Conservation (phyloP, 192 early-diverging fungal genomes). For the Coemansia sp. region DNA sequence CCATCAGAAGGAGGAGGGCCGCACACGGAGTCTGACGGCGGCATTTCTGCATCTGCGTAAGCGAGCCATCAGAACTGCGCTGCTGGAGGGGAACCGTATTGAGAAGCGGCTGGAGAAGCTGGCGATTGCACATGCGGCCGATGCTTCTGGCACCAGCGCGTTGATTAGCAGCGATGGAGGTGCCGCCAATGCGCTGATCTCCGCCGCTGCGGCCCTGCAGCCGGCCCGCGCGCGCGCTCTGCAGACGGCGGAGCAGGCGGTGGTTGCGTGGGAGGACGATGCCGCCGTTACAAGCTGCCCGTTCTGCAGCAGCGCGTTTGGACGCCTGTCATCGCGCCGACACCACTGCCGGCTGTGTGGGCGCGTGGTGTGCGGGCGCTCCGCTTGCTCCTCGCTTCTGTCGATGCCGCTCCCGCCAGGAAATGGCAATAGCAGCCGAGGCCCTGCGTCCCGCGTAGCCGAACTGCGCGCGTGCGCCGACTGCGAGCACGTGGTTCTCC, state of each 20-base stretch:
- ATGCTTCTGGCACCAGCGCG: not conserved
- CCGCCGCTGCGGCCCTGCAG: not conserved
- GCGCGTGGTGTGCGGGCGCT: constrained; percentile 60
- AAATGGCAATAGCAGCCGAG: not conserved
- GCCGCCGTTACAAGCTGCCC: constrained; percentile 14
- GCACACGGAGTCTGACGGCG: constrained; percentile 54
- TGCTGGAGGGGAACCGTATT: constrained; percentile 69
- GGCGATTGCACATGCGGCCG: constrained; percentile 16
- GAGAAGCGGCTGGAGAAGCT: constrained; percentile 76
- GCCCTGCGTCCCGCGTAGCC: constrained; percentile 10
- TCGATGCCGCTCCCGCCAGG: constrained; percentile 17
- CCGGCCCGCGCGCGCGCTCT: constrained; percentile 11
- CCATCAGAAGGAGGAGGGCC: constrained; percentile 32
- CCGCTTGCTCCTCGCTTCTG: constrained; percentile 51
- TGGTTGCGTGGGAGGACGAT: constrained; percentile 48
- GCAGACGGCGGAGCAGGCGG: constrained; percentile 41
- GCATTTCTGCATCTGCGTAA: constrained; percentile 56
- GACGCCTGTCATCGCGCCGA: constrained; percentile 60
- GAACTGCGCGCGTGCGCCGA: constrained; percentile 59
- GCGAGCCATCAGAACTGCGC: constrained; percentile 59
- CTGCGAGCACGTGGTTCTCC: constrained; percentile 60
- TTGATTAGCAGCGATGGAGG: not conserved
- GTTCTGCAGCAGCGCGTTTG: constrained; percentile 43
- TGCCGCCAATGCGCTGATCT: not conserved
- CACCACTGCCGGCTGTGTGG: constrained; percentile 78